Evolutionary conservation across 2,329 filamentous ascomycete genomes (phyloP), one percentile per base, ranked within the genome.

Genomic region (Hypoxylon sp.): DNA sequence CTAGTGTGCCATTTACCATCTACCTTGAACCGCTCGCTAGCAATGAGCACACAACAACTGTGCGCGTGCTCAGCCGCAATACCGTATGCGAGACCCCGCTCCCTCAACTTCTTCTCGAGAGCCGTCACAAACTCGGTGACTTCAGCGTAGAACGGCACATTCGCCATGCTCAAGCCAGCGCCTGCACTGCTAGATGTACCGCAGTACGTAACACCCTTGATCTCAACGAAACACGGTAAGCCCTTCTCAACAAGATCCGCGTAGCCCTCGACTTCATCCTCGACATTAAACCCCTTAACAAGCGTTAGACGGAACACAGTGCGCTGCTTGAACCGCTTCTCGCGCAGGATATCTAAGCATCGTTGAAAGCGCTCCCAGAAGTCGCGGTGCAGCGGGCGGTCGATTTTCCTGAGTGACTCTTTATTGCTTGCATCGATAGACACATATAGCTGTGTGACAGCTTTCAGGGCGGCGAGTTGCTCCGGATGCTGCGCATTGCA

Each of bases 401-500:
- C 95, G 75, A 99, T 97, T 77, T 91, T 92, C 57, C 93, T 90
- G 33, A 98, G 86, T 14, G 91, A 93, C 67, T 97, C 94, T 69
- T 90, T 90, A 83, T 98, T 97, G 48, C 92, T 94, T 0, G 96
- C 96, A 77, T 99, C 95, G 77, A 98, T 98, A 61, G 92, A 96
- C 68, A 98, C 95, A 80, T 98, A 98, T 1, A 99, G 87, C 81
- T 98, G 96, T 0, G 95, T 99, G 13, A 98, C 94, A 29, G 92
- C 93, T 71, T 92, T 86, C 42, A 98, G 85, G 0, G 91, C 87
- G 0, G 91, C 92, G 26, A 98, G 88, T 78, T 98, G 92, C 59
- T 97, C 94, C 0, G 95, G 96, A 77, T 98, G 95, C 80, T 98
- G 96, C 0, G 95, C 95, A 77, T 98, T 98, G 85, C 95, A 98